A percentile compares a stretch with the other conserved stretches of the same genome.
phyloP scores from a whole-genome alignment of 2,329 filamentous ascomycete genomes.

The Aspergillus eucalypticola region DNA sequence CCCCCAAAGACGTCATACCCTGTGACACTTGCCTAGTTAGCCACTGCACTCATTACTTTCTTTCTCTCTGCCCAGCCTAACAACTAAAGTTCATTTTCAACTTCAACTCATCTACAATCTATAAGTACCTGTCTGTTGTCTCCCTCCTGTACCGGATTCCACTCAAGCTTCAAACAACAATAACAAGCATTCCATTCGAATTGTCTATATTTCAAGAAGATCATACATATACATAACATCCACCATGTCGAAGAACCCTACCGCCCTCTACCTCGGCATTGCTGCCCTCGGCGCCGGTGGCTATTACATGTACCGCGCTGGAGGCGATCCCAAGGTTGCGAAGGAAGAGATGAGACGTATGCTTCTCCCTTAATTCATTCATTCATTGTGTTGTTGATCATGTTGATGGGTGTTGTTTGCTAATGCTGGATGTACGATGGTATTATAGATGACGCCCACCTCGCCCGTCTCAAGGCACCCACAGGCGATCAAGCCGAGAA shows the following conservation, averaged over 20 bases:
- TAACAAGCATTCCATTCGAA: neutral
- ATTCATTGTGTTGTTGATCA: neutral
- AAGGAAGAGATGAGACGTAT: conserved; percentile 83
- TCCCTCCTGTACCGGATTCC: neutral
- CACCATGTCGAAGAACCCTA: conserved; percentile 40
- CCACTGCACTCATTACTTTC: neutral
- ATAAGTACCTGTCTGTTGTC: neutral
- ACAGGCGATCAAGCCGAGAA: conserved; percentile 64
- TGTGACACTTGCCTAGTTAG: neutral
- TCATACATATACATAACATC: neutral
- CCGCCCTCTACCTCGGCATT: conserved; percentile 49
- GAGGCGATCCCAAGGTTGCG: conserved; percentile 78
- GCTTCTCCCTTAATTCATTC: conserved; percentile 29
- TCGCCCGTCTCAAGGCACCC: conserved; percentile 67
- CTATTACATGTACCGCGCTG: conserved; percentile 90
- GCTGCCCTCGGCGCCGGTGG: conserved; percentile 68
- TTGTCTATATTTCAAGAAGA: neutral
- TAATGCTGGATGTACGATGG: neutral
- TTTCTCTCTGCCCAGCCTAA: neutral
- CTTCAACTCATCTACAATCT: neutral
- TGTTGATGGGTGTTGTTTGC: neutral
- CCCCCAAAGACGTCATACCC: conserved; percentile 17
- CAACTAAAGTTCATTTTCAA: neutral
- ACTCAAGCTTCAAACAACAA: neutral
- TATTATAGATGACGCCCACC: conserved; percentile 70